A percentile compares a stretch with the other conserved stretches of the same genome.
These are phyloP conservation scores for Phaffia tasmanica DNA, from an alignment of 768 basidiomycete species.

Conservation along the genomic window DNA sequence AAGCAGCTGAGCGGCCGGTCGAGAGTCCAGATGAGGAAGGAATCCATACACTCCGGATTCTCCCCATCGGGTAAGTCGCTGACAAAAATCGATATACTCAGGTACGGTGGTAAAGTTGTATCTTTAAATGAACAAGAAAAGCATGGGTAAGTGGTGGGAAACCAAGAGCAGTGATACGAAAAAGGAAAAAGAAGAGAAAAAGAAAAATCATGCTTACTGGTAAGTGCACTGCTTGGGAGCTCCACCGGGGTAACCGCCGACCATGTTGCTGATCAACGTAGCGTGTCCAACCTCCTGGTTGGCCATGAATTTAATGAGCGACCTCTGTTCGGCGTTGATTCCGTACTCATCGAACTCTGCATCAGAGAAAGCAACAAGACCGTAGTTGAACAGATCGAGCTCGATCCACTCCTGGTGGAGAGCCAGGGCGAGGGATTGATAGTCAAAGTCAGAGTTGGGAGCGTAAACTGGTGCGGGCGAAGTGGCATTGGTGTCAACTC, in stretches of 20 bases:
- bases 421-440: slow-evolving; percentile 19
- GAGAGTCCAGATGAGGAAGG: slow-evolving; percentile 53
- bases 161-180: slow-evolving; percentile 22
- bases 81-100: slow-evolving; percentile 25
- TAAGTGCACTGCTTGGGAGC: slow-evolving; percentile 14
- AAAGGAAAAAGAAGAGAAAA: slow-evolving; percentile 26
- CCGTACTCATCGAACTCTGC: slow-evolving; percentile 51
- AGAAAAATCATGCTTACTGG: too few relatives aligned
- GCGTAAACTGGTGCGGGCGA: slow-evolving; percentile 19
- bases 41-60: slow-evolving; percentile 54
- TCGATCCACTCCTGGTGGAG: slow-evolving; percentile 7
- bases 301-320: not conserved
- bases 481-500: not conserved
- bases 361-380: slow-evolving; percentile 47
- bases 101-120: slow-evolving; percentile 49
- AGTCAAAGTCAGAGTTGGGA: slow-evolving; percentile 19
- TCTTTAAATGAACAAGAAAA: slow-evolving; percentile 41
- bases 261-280: slow-evolving; percentile 46
- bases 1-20: slow-evolving; percentile 47
- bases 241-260: slow-evolving; percentile 34
- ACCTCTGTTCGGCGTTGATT: slow-evolving; percentile 45
- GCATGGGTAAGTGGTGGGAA: slow-evolving; percentile 35
- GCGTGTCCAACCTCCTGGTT: slow-evolving; percentile 55
- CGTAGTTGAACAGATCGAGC: slow-evolving; percentile 49
- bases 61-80: slow-evolving; percentile 45